Percentiles rank a stretch among this genome's conserved stretches.
These are phyloP conservation scores for Pyrrhoderma noxium DNA, from an alignment of 1,284 basidiomycete species.

Conservation along the genomic window DNA sequence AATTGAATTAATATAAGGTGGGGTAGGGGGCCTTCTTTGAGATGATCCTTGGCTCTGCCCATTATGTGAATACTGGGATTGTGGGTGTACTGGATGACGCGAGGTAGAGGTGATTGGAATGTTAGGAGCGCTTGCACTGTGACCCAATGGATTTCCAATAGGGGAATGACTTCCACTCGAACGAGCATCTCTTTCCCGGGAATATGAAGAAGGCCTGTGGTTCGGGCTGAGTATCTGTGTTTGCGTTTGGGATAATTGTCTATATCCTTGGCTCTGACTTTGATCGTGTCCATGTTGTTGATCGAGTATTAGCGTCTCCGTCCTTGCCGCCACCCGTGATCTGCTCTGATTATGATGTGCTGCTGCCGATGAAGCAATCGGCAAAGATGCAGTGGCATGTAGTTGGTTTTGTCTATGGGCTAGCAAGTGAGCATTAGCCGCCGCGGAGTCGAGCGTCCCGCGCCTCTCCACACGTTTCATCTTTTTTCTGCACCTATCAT, in stretches of 20 bases:
- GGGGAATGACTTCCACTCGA: conserved; percentile 8
- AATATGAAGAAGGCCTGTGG: neutral
- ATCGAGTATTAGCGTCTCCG: neutral
- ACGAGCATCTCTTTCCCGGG: neutral
- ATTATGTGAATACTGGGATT: neutral
- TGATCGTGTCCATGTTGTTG: neutral
- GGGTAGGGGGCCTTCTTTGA: conserved; percentile 7
- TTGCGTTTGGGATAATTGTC: neutral
- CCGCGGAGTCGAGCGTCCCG: conserved; percentile 47
- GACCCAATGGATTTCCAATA: neutral
- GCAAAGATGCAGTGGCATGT: neutral
- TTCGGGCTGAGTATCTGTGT: neutral
- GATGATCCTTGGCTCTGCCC: neutral
- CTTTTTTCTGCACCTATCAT: conserved; percentile 65
- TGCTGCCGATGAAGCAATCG: neutral
- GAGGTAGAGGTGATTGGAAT: neutral
- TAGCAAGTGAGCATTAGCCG: conserved; percentile 25
- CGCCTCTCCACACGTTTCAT: conserved; percentile 77
- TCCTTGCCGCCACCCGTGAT: neutral
- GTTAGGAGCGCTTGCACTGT: neutral
- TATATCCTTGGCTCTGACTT: neutral
- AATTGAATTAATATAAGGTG: conserved; percentile 13
- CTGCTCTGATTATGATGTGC: conserved; percentile 1
- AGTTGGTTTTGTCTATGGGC: conserved; percentile 4
- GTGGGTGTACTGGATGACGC: neutral